Evolutionary conservation across 805 yeast genomes (phyloP).

Genomic region (Torulaspora franciscae): DNA sequence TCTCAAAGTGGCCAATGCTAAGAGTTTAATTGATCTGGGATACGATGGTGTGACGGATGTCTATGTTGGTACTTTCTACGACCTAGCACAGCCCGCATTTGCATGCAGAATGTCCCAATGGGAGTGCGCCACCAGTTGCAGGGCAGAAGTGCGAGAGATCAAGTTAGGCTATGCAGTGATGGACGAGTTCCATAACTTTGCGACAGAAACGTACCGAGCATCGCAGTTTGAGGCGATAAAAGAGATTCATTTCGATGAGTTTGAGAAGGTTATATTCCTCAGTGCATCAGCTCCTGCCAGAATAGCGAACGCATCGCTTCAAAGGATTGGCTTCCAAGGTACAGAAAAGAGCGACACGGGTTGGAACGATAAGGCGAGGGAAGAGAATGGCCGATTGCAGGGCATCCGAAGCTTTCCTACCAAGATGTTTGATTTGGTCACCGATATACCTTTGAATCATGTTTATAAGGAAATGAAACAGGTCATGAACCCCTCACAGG

Average conservation of each 20-base stretch:
- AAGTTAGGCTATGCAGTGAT: too few relatives aligned
- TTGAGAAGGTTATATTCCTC: not conserved
- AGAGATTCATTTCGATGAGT: not conserved
- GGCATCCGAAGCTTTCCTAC: too few relatives aligned
- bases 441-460: too few relatives aligned
- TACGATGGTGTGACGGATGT: conserved; percentile 1
- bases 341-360: too few relatives aligned
- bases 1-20: not conserved
- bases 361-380: too few relatives aligned
- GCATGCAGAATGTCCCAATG: not conserved
- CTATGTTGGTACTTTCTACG: not conserved
- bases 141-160: not conserved
- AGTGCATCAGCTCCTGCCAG: not conserved
- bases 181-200: not conserved
- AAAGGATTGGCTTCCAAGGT: not conserved
- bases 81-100: not conserved
- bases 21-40: not conserved
- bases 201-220: not conserved
- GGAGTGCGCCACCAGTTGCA: not conserved
- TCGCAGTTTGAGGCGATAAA: not conserved
- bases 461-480: too few relatives aligned
- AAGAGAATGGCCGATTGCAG: too few relatives aligned
- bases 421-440: too few relatives aligned
- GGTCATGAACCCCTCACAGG: too few relatives aligned
- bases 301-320: not conserved